Conservation (phyloP, 2,329 filamentous ascomycete species). For the Aspergillus clavatus region DNA sequence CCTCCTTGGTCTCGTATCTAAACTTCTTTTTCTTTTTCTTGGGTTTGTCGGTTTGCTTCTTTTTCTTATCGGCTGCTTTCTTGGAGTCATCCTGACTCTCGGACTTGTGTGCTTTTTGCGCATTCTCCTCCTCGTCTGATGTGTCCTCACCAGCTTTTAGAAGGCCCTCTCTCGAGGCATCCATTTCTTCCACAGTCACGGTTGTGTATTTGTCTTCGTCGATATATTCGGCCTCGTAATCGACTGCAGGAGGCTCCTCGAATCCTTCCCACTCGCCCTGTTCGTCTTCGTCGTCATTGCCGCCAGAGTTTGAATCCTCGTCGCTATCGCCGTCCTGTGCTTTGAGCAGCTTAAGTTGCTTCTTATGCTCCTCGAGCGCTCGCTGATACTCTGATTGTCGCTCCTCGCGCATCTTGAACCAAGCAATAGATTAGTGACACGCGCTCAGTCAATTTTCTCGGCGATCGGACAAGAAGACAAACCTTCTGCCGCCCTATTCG, state of each 20-base stretch:
- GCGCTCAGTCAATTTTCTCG: too few relatives aligned
- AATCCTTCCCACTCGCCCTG: slow-evolving; percentile 63
- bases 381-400: slow-evolving; percentile 75
- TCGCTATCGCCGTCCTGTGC: slow-evolving; percentile 28
- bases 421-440: slow-evolving; percentile 1
- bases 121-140: slow-evolving; percentile 21
- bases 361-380: slow-evolving; percentile 73
- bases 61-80: slow-evolving; percentile 46
- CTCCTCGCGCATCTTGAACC: slow-evolving; percentile 71
- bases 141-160: slow-evolving; percentile 47
- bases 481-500: slow-evolving; percentile 72
- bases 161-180: slow-evolving; percentile 69
- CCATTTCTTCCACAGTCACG: slow-evolving; percentile 87
- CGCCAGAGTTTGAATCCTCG: slow-evolving; percentile 21
- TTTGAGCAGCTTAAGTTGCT: slow-evolving; percentile 60
- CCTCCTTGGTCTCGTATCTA: slow-evolving; percentile 82
- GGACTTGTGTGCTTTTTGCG: slow-evolving; percentile 27
- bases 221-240: slow-evolving; percentile 88
- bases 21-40: slow-evolving; percentile 91
- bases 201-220: slow-evolving; percentile 96
- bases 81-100: slow-evolving; percentile 25
- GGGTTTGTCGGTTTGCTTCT: slow-evolving; percentile 44
- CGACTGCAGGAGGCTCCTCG: slow-evolving; percentile 51
- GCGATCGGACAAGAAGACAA: slow-evolving; percentile 29
- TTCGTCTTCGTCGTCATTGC: slow-evolving; percentile 35